phyloP scores from a whole-genome alignment of 805 yeast genomes.

The Sugiyamaella marilandica region DNA sequence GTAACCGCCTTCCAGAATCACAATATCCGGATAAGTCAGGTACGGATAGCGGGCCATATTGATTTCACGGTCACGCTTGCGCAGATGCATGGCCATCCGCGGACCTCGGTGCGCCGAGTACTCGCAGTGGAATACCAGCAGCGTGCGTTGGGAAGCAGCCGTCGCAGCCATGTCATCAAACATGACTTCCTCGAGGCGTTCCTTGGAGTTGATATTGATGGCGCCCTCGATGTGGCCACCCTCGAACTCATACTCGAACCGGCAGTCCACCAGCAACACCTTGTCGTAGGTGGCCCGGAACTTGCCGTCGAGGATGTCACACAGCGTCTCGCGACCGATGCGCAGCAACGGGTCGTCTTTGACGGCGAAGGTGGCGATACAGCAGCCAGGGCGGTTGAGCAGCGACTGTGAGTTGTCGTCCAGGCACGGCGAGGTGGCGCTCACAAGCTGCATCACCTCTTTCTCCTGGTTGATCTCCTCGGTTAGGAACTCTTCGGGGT shows the following conservation, averaged over 20 bases:
- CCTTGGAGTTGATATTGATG: conserved; percentile 65
- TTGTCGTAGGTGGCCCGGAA: conserved; percentile 50
- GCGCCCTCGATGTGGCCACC: conserved; percentile 94
- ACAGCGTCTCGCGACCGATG: conserved; percentile 54
- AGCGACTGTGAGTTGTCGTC: conserved; percentile 22
- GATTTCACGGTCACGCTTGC: conserved; percentile 73
- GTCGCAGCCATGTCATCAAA: conserved; percentile 33
- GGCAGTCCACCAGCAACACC: conserved; percentile 69
- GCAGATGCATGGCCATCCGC: conserved; percentile 75
- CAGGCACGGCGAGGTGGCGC: conserved; percentile 18
- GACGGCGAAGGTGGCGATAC: conserved; percentile 41
- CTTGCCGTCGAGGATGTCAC: conserved; percentile 54
- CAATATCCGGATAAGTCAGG: conserved; percentile 81
- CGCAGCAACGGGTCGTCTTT: conserved; percentile 65
- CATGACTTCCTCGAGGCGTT: conserved; percentile 58
- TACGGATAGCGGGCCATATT: conserved; percentile 76
- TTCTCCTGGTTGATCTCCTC: conserved; percentile 34
- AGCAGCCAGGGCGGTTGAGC: conserved; percentile 23
- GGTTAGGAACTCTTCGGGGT: conserved; percentile 43
- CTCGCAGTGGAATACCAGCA: conserved; percentile 90
- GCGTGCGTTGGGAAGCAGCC: conserved; percentile 32
- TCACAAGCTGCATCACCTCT: conserved; percentile 23
- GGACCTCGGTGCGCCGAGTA: conserved; percentile 94
- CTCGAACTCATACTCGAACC: conserved; percentile 84
- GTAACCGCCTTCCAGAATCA: conserved; percentile 89